phyloP scores from a whole-genome alignment of 305 asterid species.

The Solanum hybrid region DNA sequence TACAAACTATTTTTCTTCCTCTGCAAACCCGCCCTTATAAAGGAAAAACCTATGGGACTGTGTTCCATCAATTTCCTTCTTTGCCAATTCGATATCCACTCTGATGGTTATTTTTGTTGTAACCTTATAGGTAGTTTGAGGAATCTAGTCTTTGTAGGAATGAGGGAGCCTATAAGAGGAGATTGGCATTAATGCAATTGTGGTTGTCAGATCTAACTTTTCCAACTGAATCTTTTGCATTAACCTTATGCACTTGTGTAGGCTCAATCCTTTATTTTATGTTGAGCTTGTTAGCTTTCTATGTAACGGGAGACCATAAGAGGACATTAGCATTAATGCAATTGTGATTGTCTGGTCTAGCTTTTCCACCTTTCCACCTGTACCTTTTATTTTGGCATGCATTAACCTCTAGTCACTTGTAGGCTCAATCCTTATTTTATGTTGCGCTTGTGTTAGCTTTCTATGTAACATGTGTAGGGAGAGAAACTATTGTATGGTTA shows the following conservation, averaged over 20 bases:
- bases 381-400: not conserved
- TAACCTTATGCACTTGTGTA: not conserved
- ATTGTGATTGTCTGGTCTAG: not conserved
- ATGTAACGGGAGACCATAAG: not conserved
- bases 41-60: not conserved
- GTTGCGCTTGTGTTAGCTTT: not conserved
- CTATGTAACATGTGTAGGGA: not conserved
- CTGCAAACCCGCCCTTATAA: not conserved
- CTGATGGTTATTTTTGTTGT: not conserved
- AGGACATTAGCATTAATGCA: not conserved
- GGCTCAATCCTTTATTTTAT: not conserved
- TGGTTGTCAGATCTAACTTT: not conserved
- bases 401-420: not conserved
- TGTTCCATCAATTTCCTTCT: not conserved
- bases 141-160: not conserved
- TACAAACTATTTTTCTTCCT: not conserved
- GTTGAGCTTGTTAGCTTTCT: not conserved
- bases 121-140: not conserved
- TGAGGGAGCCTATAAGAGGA: not conserved
- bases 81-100: not conserved
- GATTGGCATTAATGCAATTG: not conserved
- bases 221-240: not conserved
- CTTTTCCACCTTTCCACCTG: not conserved
- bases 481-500: not conserved
- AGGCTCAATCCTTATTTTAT: not conserved